Base-by-base conservation (phyloP, 2,329 filamentous ascomycete genomes). In the Blumeria graminis region DNA sequence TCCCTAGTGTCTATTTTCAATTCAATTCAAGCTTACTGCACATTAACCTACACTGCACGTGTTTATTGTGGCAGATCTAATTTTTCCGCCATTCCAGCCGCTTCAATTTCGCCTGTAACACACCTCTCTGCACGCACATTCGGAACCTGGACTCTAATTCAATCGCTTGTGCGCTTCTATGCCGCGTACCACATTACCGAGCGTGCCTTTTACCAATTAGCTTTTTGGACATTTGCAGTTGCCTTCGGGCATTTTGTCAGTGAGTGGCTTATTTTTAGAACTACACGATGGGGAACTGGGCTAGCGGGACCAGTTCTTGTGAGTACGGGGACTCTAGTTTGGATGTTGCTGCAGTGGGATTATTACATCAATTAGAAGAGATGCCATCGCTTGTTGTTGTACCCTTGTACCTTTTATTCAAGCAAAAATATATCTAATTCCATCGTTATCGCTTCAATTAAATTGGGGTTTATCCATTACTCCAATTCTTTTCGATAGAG, bases 1-100 rank as follows among this genome's bases (percentile, higher is more conserved):
- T 87, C 87, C 57, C 66, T 88, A 57, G 77, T 93, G 57, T 87
- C 90, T 34, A 74, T 92, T 58, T 82, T 79, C 64, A 98, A 98
- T 74, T 84, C 81, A 38, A 67, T 93, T 51, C 89, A 95, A 73
- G 80, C 85, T 66, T 93, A 94, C 70, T 65, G 72, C 38, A 93
- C 87, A 16, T 75, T 89, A 3, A 75, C 81, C 68, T 93, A 86
- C 71, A 88, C 88, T 7, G 80, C 82, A n/a, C 83, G 86, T 68
- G 78, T 96, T 65, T 98, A 96, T 74, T 79, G 82, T 62, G 80
- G 80, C 1, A 68, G 69, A 55, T 36, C 55, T 9, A 32, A 22
- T 13, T 35, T 14, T 6, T 16, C 28, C 9, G 14, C 18, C 14
- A 63, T 71, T 45, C 68, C 69, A 32, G 61, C 67, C 67, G 58